A percentile compares a stretch with the other conserved stretches of the same genome.
phyloP scores from a whole-genome alignment of 305 asterid species.

The Fraxinus paxiana region DNA sequence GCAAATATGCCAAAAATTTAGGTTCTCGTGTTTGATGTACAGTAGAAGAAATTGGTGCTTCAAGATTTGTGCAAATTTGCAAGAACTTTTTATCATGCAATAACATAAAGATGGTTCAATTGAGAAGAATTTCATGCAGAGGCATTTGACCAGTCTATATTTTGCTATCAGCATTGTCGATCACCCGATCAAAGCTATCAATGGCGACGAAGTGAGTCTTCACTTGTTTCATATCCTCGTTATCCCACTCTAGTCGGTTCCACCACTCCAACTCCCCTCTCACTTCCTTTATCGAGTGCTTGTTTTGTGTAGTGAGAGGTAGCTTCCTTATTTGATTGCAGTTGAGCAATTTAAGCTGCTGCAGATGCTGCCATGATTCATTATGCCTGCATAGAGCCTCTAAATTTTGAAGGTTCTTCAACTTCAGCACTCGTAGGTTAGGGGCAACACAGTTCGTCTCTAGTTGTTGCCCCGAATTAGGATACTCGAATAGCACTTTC shows the following conservation, averaged over 20 bases:
- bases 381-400: background rate
- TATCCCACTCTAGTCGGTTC: background rate
- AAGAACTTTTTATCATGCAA: background rate
- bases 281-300: background rate
- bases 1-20: background rate
- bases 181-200: background rate
- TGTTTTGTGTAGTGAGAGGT: background rate
- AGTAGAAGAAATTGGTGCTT: background rate
- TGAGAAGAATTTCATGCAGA: background rate
- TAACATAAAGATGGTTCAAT: background rate
- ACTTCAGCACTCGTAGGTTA: background rate
- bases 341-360: background rate
- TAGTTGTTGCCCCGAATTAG: background rate
- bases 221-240: background rate
- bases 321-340: conserved; percentile 6
- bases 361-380: conserved; percentile 2
- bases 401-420: conserved; percentile 1
- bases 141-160: background rate
- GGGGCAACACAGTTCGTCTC: background rate
- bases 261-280: background rate
- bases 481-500: background rate
- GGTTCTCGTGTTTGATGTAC: background rate
- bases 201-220: background rate
- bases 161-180: background rate
- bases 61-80: background rate